Evolutionary conservation across 78 protist species (phyloP), one percentile per base, ranked within the genome.

Genomic region (Neovahlkampfia damariscottae): DNA sequence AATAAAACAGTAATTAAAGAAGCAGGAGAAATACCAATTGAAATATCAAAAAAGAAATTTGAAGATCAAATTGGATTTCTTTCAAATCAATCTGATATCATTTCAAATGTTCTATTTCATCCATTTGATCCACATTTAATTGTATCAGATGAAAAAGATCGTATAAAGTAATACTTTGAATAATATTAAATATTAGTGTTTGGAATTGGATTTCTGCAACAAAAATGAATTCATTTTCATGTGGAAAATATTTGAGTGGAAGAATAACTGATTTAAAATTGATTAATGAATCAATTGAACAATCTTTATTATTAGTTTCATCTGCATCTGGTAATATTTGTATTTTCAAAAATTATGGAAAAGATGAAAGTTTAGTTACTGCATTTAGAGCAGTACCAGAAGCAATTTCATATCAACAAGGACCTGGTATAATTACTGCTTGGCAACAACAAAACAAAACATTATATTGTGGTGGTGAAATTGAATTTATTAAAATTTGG

Each of bases 261-360:
- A 62, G 84, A 28, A 77, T 87, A 27, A 82, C 87, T 3, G 4
- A 80, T 3, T 9, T 88, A 40, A 37, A 69, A 29, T 34, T 88
- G 34, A 30, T 86, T 70, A 85, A 87, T 38, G 90, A 87, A 10
- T 19, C 19, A 69, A 37, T 72, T 8, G 82, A 88, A 30, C 41
- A 72, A 36, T 3, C 40, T 27, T 68, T 82, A 34, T n/a, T 82
- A 28, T 30, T 62, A 2, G 76, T 70, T 2, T 81, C 87, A 0
- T 71, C 87, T n/a, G 90, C 85, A 39, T 89, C 85, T 68, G 94
- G 94, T 37, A 84, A 81, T 1, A 82, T 90, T 27, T 77, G 89
- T 38, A 34, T 83, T 19, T 90, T 89, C 91, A 4, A 80, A 4
- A 78, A 80, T n/a, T 7, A 62, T 28, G 78, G 35, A n/a, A 27